Conservation (phyloP, 768 basidiomycete genomes). For the Rhodotorula babjevae region DNA sequence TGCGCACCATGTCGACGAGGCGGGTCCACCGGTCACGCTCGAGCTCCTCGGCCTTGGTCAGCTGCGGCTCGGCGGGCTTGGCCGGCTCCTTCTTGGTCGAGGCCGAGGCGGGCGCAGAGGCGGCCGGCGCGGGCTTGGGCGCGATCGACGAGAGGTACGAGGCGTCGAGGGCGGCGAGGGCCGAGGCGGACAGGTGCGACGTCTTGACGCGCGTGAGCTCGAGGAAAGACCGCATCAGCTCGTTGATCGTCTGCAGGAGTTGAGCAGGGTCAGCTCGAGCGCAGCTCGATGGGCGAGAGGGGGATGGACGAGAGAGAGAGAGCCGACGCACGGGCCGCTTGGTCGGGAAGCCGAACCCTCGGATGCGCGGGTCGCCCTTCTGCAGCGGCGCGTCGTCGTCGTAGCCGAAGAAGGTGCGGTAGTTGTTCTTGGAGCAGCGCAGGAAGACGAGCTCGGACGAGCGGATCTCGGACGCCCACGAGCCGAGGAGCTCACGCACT, state of each 20-base stretch:
- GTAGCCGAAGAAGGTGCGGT: constrained; percentile 83
- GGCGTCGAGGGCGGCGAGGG: constrained; percentile 77
- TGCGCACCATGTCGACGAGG: constrained; percentile 82
- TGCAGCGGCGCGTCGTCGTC: constrained; percentile 64
- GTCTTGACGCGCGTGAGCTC: constrained; percentile 81
- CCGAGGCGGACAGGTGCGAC: constrained; percentile 79
- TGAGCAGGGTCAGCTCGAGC: not conserved
- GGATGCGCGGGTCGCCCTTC: constrained; percentile 72
- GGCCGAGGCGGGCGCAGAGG: constrained; percentile 20
- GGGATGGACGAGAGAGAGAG: not conserved
- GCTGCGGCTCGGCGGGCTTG: constrained; percentile 51
- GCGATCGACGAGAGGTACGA: constrained; percentile 75
- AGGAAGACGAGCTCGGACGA: constrained; percentile 88
- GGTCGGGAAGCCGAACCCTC: constrained; percentile 93
- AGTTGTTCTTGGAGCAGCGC: constrained; percentile 78
- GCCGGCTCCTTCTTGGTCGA: constrained; percentile 52
- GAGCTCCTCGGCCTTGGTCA: constrained; percentile 74
- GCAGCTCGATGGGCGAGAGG: not conserved
- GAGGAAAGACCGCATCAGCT: constrained; percentile 75
- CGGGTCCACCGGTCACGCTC: constrained; percentile 74
- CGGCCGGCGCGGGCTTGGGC: constrained; percentile 56
- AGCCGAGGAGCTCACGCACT: constrained; percentile 71
- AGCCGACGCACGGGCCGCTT: constrained; percentile 72
- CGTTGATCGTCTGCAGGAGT: constrained; percentile 76
- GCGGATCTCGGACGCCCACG: constrained; percentile 82